phyloP scores from a whole-genome alignment of 345 rosid species.

The Brassica juncea region DNA sequence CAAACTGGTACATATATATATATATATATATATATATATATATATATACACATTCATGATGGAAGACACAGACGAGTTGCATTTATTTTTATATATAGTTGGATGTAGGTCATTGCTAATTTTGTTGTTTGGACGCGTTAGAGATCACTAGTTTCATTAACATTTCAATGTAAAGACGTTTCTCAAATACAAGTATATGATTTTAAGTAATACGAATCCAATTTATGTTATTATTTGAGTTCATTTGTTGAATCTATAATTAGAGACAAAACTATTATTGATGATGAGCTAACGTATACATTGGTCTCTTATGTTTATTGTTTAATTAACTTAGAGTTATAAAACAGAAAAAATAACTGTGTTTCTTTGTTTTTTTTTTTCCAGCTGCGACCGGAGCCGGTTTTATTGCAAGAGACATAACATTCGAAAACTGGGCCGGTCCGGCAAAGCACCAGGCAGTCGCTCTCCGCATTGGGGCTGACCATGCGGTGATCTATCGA shows the following conservation, averaged over 20 bases:
- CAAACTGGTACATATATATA: conserved; percentile 25
- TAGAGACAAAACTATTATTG: not conserved
- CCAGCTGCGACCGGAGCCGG: conserved; percentile 95
- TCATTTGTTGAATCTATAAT: conserved; percentile 1
- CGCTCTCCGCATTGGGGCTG: conserved; percentile 92
- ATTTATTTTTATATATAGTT: conserved; percentile 26
- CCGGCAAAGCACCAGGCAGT: conserved; percentile 92
- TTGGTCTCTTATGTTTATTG: not conserved
- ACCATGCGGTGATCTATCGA: conserved; percentile 82
- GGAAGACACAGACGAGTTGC: conserved; percentile 31
- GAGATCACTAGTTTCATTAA: conserved; percentile 29
- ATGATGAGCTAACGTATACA: not conserved
- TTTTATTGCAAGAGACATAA: conserved; percentile 91
- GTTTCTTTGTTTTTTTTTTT: not conserved
- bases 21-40: not conserved
- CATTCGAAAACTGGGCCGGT: conserved; percentile 87
- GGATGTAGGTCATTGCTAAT: conserved; percentile 36
- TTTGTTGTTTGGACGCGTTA: conserved; percentile 27
- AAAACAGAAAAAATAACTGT: not conserved
- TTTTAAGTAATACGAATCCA: not conserved
- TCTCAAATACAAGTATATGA: not conserved
- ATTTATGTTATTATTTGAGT: not conserved
- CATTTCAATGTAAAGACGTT: conserved; percentile 23
- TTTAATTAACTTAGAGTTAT: not conserved
- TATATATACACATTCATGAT: conserved; percentile 24